Evolutionary conservation across 1,139 yeast genomes (phyloP).

Genomic region (Magnusiomyces ingens): DNA sequence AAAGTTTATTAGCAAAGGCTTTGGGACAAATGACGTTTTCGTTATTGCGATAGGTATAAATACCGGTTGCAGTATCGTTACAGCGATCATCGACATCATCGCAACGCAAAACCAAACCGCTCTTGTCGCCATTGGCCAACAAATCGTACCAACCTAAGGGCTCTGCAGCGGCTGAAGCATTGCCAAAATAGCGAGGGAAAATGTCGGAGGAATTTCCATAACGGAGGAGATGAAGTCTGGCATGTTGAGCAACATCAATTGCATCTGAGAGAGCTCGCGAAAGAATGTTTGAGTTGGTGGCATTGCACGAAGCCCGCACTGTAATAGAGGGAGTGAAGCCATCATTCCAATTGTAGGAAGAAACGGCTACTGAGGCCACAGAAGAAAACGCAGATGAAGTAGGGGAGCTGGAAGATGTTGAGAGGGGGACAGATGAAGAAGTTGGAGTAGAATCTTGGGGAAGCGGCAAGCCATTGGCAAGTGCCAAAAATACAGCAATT

Average conservation of each 20-base stretch:
- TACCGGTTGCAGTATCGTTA: conserved; percentile 24
- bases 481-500: too few relatives aligned
- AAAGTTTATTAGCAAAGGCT: conserved; percentile 23
- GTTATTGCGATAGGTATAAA: conserved; percentile 39
- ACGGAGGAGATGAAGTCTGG: conserved; percentile 29
- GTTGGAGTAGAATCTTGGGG: too few relatives aligned
- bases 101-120: conserved; percentile 32
- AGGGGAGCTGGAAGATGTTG: too few relatives aligned
- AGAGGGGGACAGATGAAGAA: too few relatives aligned
- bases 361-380: neutral
- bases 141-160: conserved; percentile 34
- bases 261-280: neutral
- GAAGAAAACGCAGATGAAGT: too few relatives aligned
- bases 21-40: conserved; percentile 31
- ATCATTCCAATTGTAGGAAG: conserved; percentile 2
- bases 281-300: conserved; percentile 5
- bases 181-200: conserved; percentile 31
- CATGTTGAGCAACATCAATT: conserved; percentile 24
- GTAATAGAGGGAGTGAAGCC: neutral
- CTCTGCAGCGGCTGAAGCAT: conserved; percentile 29
- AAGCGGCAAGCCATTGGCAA: too few relatives aligned
- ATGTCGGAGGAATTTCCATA: conserved; percentile 28
- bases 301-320: conserved; percentile 6
- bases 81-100: conserved; percentile 36
- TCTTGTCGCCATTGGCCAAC: conserved; percentile 31